phyloP scores from a whole-genome alignment of 1,284 basidiomycete genomes.

The Malassezia caprae region DNA sequence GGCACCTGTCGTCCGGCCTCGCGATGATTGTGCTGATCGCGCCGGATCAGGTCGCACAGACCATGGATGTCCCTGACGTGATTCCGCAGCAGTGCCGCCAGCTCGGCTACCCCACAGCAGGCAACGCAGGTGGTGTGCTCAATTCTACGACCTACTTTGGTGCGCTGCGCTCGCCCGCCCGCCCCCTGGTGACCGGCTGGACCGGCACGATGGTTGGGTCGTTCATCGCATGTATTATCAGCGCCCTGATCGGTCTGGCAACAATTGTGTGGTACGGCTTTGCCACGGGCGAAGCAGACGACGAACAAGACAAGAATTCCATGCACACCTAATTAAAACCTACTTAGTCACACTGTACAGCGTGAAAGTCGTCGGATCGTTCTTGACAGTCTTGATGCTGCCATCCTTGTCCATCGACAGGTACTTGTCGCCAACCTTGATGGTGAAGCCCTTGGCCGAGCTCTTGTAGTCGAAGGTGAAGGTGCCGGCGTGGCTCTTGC shows the following conservation, averaged over 20 bases:
- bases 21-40: constrained; percentile 67
- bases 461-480: constrained; percentile 12
- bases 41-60: constrained; percentile 50
- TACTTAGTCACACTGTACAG: constrained; percentile 11
- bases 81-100: constrained; percentile 64
- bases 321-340: background rate
- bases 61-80: constrained; percentile 52
- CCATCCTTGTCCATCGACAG: constrained; percentile 5
- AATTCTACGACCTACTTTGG: constrained; percentile 32
- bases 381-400: background rate
- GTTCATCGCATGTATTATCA: constrained; percentile 70
- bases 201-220: constrained; percentile 56
- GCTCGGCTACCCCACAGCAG: constrained; percentile 53
- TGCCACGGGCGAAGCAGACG: background rate
- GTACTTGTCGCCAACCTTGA: background rate
- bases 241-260: constrained; percentile 67
- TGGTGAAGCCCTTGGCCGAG: background rate
- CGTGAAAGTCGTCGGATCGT: background rate
- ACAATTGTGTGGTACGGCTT: constrained; percentile 66
- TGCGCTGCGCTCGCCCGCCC: constrained; percentile 2
- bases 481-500: constrained; percentile 1
- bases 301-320: constrained; percentile 14
- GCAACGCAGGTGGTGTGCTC: constrained; percentile 36
- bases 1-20: constrained; percentile 67
- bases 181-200: constrained; percentile 20